phyloP scores from a whole-genome alignment of 1,284 basidiomycete genomes.

The Irpex rosettiformis region DNA sequence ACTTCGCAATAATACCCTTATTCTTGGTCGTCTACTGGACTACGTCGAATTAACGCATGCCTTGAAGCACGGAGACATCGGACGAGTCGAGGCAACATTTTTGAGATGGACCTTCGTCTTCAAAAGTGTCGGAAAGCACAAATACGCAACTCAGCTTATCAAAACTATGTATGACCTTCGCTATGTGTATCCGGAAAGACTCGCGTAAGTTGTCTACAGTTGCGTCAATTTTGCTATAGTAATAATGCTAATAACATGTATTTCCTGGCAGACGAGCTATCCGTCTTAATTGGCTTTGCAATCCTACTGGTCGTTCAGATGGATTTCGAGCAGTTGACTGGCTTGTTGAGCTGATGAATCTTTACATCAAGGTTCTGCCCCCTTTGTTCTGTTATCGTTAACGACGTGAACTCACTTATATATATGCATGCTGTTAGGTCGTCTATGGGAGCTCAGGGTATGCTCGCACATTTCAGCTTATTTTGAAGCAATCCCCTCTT shows the following conservation, averaged over 20 bases:
- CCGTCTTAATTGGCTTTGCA: conserved; percentile 25
- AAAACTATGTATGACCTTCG: conserved; percentile 17
- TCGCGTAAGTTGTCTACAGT: conserved; percentile 2
- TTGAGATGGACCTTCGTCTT: conserved; percentile 28
- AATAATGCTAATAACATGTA: background rate
- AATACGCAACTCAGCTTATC: conserved; percentile 28
- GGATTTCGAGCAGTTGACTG: conserved; percentile 29
- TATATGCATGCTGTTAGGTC: background rate
- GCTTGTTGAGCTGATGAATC: conserved; percentile 29
- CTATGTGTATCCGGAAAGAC: conserved; percentile 12
- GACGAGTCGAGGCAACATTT: conserved; percentile 25
- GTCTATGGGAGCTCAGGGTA: background rate
- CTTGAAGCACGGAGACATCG: conserved; percentile 31
- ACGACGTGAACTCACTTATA: background rate
- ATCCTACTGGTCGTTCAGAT: conserved; percentile 25
- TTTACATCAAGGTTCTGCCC: conserved; percentile 25
- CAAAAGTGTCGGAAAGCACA: conserved; percentile 24
- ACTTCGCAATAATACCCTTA: conserved; percentile 21
- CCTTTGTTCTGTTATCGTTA: background rate
- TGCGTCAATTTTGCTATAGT: background rate
- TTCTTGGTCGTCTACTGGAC: conserved; percentile 21
- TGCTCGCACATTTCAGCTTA: conserved; percentile 20
- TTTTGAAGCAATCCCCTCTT: conserved; percentile 30
- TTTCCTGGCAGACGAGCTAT: conserved; percentile 19
- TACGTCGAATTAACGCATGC: conserved; percentile 28